Base-by-base conservation (phyloP, 2,329 filamentous ascomycete species). In the Botrytis tulipae region DNA sequence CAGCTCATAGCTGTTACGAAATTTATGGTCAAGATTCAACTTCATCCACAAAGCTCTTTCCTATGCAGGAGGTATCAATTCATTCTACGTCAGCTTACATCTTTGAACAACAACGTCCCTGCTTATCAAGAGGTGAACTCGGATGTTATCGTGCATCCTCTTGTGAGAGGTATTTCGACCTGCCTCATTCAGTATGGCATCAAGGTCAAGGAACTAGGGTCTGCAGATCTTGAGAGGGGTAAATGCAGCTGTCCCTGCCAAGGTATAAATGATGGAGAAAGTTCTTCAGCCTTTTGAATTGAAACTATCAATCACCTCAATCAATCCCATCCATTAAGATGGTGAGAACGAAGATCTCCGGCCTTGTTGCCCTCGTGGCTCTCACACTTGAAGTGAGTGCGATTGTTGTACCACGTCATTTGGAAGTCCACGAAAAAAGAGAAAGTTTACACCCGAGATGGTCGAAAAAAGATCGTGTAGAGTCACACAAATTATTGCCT, bases 401-500 rank as follows among this genome's bases (percentile, higher is more conserved):
- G 8, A 65, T 75, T 54, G 73, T 72, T 29, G 72, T 77, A 48
- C 76, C 76, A 14, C 37, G 66, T 6, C 74, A 75, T 62, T 68
- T 77, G 73, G 76, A 76, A 37, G 72, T 78, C 20, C 78, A 79
- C 51, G 78, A 79, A 72, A 78, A 76, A 61, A 70, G 78, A 62
- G 48, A 75, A 16, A 71, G 20, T 25, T 60, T 76, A 59, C 75
- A 74, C 46, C 73, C 74, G n/a, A 75, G 74, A 73, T 79, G 76
- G 78, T 74, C 70, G n/a, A 79, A 77, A 60, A 73, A 73, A 72
- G 77, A 75, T 44, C 73, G 75, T 22, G 74, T 78, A 9, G 71
- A 77, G 40, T 71, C 77, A 40, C 73, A 77, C 32, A 76, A 74
- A 37, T 42, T 78, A 6, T 68, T 79, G 32, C 77, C 75, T n/a